Base-by-base conservation (phyloP, 805 yeast species). In the Candida palmyrensis region DNA sequence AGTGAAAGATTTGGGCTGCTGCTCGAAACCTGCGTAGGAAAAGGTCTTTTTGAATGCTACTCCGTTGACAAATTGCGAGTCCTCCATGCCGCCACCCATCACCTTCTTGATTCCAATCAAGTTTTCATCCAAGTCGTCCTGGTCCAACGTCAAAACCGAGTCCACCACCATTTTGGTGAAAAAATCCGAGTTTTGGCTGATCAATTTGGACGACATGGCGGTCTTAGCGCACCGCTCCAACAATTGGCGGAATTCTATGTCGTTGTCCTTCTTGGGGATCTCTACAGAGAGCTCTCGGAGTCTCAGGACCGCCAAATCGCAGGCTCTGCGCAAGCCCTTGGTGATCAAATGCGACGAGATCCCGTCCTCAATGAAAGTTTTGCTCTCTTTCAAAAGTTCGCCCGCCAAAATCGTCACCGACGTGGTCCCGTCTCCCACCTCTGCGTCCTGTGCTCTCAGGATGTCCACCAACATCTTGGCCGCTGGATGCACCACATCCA, bases 361-460 rank as follows among this genome's bases (percentile, higher is more conserved):
- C 25, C 96, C 96, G 62, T 92, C 99, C 62, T 92, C 98, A 39
- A 92, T 85, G 55, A 90, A 92, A 28, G 75, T 62, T 53, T 87
- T 88, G 44, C 89, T 79, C 60, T 92, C 97, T 55, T 87, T 87
- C 60, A 92, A 73, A 40, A 92, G 71, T 64, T 92, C 98, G 36
- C 97, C 96, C 2, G 97, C 96, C 37, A 92, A 60, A 9, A 92
- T 84, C 0, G 97, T 88, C 20, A 94, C 98, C 17, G 96, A 83
- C 0, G 98, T 90, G 26, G 99, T 92, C 46, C 99, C 99, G 55
- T 92, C 97, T 40, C 97, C 97, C 45, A 90, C 96, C 59, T 90
- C 97, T 40, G 94, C 96, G 58, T 92, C 99, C 67, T 92, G 99
- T 14, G 94, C 90, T 57, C 92, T 82, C 31, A 96, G 82, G 36